Evolutionary conservation across 768 basidiomycete species (phyloP), one percentile per base, ranked within the genome.

Genomic region (Multifurca ochricompacta): DNA sequence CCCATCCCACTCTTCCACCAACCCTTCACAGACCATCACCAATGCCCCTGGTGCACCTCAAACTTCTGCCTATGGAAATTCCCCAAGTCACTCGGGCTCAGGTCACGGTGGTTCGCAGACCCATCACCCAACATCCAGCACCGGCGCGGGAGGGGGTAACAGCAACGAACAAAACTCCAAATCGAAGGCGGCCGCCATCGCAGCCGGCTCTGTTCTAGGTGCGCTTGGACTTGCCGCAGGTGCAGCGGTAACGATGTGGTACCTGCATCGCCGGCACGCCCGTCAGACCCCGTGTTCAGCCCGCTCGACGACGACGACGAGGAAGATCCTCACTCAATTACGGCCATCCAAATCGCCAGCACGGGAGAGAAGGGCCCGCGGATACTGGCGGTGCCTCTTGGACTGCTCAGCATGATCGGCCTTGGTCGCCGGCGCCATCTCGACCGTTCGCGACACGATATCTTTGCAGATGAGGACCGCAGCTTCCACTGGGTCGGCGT

Each of bases 381-480:
- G 4, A 42, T 58, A n/a, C 55, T 55, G 8, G 31, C 62, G 48
- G 40, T 60, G 16, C 37, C 67, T 58, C 28, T 60, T 54, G 61
- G 53, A 54, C 64, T 54, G 39, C 62, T 73, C 30, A 70, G 69
- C 21, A 67, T 69, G n/a, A 56, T 73, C 31, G 68, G 71, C 47
- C 69, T 68, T 21, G 48, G 39, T 16, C 46, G 28, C 32, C 32
- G 42, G 35, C 46, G 42, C 13, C 14, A 27, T 23, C 27, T 37
- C 61, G 43, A 59, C 16, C 53, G 53, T 11, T 59, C 72, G 50
- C 74, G 87, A 28, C 74, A 77, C 28, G 85, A 90, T 64, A 88
- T 90, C 78, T 76, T 89, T 31, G 85, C 80, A 3, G 86, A 91
- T 51, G 87, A 89, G 67, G 87, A 89, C 61, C 72, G 75, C 2